phyloP scores from a whole-genome alignment of 1,139 yeast species.

The Yamadazyma diospyri region DNA sequence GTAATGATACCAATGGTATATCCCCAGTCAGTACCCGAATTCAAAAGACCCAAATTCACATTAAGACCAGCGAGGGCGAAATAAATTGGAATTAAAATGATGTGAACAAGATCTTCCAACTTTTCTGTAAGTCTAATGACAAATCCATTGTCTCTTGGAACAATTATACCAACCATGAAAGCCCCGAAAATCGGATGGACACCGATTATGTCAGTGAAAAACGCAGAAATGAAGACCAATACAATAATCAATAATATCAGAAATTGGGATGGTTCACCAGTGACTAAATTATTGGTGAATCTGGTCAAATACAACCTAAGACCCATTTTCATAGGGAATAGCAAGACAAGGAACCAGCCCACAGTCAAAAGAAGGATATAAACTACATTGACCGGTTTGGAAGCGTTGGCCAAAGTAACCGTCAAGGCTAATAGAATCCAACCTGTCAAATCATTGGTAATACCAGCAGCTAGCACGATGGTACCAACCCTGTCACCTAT shows the following conservation, averaged over 20 bases:
- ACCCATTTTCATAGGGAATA: constrained; percentile 51
- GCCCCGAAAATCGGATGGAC: constrained; percentile 84
- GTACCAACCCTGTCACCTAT: constrained; percentile 73
- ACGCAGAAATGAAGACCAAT: constrained; percentile 61
- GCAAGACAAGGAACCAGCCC: constrained; percentile 64
- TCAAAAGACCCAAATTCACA: constrained; percentile 60
- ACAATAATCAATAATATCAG: constrained; percentile 56
- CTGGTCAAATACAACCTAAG: constrained; percentile 41
- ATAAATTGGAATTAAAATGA: constrained; percentile 68
- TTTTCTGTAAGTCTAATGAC: constrained; percentile 66
- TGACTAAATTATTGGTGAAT: constrained; percentile 47
- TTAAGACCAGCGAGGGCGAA: constrained; percentile 76
- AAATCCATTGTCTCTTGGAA: constrained; percentile 76
- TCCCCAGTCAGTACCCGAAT: constrained; percentile 71
- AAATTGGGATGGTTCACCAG: constrained; percentile 61
- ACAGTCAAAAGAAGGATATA: constrained; percentile 61
- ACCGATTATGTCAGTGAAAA: constrained; percentile 77
- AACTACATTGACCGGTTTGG: constrained; percentile 63
- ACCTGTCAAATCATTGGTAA: constrained; percentile 74
- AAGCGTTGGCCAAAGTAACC: constrained; percentile 70
- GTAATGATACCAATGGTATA: constrained; percentile 63
- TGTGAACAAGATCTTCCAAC: constrained; percentile 72
- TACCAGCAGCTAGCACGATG: constrained; percentile 79
- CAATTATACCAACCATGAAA: constrained; percentile 68
- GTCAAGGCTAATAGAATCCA: constrained; percentile 77